Conservation (phyloP, 805 yeast species). For the Lachancea kluyveri region DNA sequence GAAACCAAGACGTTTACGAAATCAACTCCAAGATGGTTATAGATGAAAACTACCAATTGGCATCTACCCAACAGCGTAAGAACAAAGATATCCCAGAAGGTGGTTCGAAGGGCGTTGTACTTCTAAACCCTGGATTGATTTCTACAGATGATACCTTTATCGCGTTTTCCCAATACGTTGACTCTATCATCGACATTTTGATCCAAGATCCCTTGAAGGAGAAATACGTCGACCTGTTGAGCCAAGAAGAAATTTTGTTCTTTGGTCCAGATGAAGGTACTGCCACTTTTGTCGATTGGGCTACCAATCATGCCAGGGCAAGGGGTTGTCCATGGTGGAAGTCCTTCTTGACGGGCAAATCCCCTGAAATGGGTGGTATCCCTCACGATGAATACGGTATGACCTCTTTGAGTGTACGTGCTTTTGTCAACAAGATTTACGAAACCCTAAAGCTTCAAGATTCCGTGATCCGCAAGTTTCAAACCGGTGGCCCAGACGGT, state of each 20-base stretch:
- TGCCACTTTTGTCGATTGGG: constrained; percentile 95
- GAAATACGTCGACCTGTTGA: constrained; percentile 75
- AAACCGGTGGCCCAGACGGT: constrained; percentile 99
- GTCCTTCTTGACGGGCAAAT: constrained; percentile 94
- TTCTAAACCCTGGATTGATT: constrained; percentile 62
- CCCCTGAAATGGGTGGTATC: constrained; percentile 89
- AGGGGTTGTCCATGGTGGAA: constrained; percentile 99
- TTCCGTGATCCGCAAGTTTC: constrained; percentile 65
- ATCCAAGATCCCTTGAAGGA: constrained; percentile 78
- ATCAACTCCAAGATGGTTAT: constrained; percentile 82
- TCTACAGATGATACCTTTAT: constrained; percentile 76
- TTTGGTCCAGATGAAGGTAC: constrained; percentile 99
- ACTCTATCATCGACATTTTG: constrained; percentile 79
- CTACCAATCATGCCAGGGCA: constrained; percentile 83
- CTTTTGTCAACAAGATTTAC: constrained; percentile 83
- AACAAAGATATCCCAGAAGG: constrained; percentile 99
- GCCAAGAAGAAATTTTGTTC: constrained; percentile 82
- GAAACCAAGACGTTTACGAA: constrained; percentile 78
- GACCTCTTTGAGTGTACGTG: constrained; percentile 93
- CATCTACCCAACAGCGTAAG: constrained; percentile 92
- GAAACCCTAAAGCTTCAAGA: constrained; percentile 62
- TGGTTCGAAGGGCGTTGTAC: constrained; percentile 95
- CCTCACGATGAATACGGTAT: constrained; percentile 98
- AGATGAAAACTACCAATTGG: constrained; percentile 94
- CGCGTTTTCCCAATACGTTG: constrained; percentile 89